These are phyloP conservation scores for Logfia minima DNA, from an alignment of 129 eudicot species.

Conservation along the genomic window DNA sequence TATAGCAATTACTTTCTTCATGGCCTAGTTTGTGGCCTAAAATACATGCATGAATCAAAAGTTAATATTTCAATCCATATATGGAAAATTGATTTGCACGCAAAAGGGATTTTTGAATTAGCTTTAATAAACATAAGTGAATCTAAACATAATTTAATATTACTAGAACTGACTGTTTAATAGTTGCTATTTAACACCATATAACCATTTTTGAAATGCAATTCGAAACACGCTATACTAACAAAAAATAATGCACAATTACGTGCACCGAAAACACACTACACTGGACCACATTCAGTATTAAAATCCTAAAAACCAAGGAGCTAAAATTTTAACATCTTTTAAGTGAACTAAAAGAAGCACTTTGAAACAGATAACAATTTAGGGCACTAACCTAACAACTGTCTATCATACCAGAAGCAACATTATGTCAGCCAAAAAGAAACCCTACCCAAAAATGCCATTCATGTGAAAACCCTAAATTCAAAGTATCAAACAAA, in stretches of 20 bases:
- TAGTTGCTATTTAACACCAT: neutral
- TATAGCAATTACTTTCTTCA: conserved; percentile 74
- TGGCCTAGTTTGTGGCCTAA: conserved; percentile 42
- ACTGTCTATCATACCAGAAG: conserved; percentile 10
- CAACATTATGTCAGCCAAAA: neutral
- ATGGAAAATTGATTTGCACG: conserved; percentile 6
- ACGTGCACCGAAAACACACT: neutral
- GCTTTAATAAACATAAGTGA: neutral
- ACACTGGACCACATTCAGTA: conserved; percentile 14
- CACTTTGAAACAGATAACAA: neutral
- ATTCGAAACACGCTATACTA: neutral
- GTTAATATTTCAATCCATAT: conserved; percentile 13
- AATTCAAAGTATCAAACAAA: neutral
- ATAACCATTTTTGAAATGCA: neutral
- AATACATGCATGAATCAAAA: neutral
- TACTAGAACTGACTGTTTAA: neutral
- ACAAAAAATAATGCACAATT: neutral
- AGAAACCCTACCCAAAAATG: conserved; percentile 1
- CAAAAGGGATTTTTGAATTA: neutral
- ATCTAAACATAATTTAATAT: neutral
- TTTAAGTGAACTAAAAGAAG: neutral
- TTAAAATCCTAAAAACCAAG: neutral
- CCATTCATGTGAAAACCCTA: conserved; percentile 29
- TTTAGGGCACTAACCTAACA: conserved; percentile 1
- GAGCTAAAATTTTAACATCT: neutral